These are phyloP conservation scores for Lachancea fermentati DNA, from an alignment of 805 yeast species.

Conservation along the genomic window DNA sequence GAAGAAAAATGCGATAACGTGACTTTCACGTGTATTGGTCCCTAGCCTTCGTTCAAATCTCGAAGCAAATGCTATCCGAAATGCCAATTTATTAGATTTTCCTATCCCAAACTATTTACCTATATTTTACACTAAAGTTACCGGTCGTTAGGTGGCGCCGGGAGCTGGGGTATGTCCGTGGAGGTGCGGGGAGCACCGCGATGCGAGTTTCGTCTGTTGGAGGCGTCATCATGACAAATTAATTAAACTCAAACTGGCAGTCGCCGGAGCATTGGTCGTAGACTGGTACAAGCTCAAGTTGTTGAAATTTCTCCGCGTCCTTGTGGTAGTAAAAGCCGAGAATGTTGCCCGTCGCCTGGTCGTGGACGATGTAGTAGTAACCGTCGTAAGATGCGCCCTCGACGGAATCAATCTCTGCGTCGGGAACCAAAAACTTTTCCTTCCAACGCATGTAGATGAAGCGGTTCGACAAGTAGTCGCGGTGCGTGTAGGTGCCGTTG, in stretches of 20 bases:
- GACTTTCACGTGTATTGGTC: too few species aligned
- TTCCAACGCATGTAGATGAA: conserved; percentile 91
- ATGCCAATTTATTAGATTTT: too few species aligned
- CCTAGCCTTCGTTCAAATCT: too few species aligned
- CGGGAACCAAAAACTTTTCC: conserved; percentile 81
- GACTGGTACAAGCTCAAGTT: conserved; percentile 49
- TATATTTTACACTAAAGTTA: too few species aligned
- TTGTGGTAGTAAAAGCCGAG: conserved; percentile 80
- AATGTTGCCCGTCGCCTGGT: conserved; percentile 68
- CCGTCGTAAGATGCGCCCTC: conserved; percentile 83
- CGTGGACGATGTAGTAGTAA: conserved; percentile 80
- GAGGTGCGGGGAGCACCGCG: too few species aligned
- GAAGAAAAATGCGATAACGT: neutral
- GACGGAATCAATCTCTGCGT: conserved; percentile 51
- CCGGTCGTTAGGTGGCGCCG: neutral
- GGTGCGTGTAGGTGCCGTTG: conserved; percentile 22
- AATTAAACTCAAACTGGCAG: conserved; percentile 12
- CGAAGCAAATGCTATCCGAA: too few species aligned
- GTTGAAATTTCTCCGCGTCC: conserved; percentile 71
- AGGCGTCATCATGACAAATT: neutral
- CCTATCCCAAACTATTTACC: neutral
- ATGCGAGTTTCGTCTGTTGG: too few species aligned
- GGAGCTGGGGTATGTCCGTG: too few species aligned
- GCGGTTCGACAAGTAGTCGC: conserved; percentile 36
- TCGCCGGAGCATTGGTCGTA: conserved; percentile 12